phyloP scores from a whole-genome alignment of 2,329 filamentous ascomycete genomes.

The Falciphora oryzae region DNA sequence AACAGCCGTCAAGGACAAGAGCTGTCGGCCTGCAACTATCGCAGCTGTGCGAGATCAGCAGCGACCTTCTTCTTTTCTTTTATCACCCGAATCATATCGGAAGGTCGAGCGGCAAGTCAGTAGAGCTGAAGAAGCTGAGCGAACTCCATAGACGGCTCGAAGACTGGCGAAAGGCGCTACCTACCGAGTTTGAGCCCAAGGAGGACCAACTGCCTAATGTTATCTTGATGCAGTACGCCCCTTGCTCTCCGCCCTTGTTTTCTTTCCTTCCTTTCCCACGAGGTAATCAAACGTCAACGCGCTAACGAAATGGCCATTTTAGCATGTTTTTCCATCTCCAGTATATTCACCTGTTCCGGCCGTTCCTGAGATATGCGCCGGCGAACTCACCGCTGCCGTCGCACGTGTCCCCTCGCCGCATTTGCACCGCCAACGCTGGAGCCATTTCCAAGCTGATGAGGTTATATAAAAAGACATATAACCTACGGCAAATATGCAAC shows the following conservation, averaged over 20 bases:
- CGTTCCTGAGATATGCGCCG: slow-evolving; percentile 87
- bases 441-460: slow-evolving; percentile 92
- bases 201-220: slow-evolving; percentile 87
- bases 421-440: slow-evolving; percentile 84
- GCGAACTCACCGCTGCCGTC: slow-evolving; percentile 74
- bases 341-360: slow-evolving; percentile 92
- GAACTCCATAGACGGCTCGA: slow-evolving; percentile 87
- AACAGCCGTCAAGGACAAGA: slow-evolving; percentile 77
- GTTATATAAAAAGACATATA: slow-evolving; percentile 87
- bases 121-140: slow-evolving; percentile 86
- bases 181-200: slow-evolving; percentile 79
- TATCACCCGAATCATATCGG: slow-evolving; percentile 73
- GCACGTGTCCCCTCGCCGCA: slow-evolving; percentile 83
- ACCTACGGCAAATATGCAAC: slow-evolving; percentile 89
- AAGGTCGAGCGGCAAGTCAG: slow-evolving; percentile 63
- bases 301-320: slow-evolving; percentile 4
- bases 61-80: slow-evolving; percentile 82
- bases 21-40: slow-evolving; percentile 77
- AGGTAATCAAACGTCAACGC: neutral
- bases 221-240: slow-evolving; percentile 69
- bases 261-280: neutral
- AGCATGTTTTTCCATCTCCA: slow-evolving; percentile 98
- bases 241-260: neutral
- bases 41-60: slow-evolving; percentile 86
- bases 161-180: slow-evolving; percentile 79